A percentile compares a stretch with the other conserved stretches of the same genome.
Conservation (phyloP, 31 red algal genomes). For the Pterothamnion heteromorphum region DNA sequence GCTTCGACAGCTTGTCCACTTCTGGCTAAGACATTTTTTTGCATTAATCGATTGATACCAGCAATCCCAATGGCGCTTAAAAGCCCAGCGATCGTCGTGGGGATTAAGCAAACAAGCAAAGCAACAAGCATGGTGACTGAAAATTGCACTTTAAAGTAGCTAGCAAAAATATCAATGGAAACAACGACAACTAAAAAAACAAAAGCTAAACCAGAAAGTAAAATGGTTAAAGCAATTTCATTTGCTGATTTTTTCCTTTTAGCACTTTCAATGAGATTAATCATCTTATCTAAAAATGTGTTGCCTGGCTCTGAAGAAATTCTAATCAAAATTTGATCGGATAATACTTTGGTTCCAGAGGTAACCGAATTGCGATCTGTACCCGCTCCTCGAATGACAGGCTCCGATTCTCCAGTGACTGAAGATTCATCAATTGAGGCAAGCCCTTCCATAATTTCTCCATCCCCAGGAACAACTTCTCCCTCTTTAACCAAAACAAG, state of each 20-base stretch:
- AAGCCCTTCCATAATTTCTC: constrained; percentile 48
- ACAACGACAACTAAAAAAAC: constrained; percentile 73
- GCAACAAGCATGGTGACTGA: constrained; percentile 60
- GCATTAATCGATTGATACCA: constrained; percentile 55
- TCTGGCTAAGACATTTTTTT: constrained; percentile 58
- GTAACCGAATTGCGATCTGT: constrained; percentile 47
- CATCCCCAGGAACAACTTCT: constrained; percentile 67
- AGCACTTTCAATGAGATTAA: constrained; percentile 71
- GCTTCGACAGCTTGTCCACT: constrained; percentile 54
- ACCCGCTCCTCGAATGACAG: constrained; percentile 59
- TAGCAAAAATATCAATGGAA: constrained; percentile 44
- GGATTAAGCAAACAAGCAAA: constrained; percentile 49
- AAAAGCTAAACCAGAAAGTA: constrained; percentile 40
- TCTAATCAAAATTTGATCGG: constrained; percentile 33
- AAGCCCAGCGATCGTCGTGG: no score
- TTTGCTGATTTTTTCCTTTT: constrained; percentile 60
- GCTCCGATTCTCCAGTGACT: constrained; percentile 79
- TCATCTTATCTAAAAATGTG: constrained; percentile 58
- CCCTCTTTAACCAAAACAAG: constrained; percentile 63
- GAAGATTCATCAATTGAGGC: constrained; percentile 76
- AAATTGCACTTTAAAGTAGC: constrained; percentile 65
- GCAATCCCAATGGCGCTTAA: constrained; percentile 55
- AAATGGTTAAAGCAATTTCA: constrained; percentile 61
- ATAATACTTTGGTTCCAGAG: constrained; percentile 61
- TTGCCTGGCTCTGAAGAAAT: constrained; percentile 21